Evolutionary conservation across 305 asterid genomes (phyloP).

Genomic region (Fraxinus ornus): DNA sequence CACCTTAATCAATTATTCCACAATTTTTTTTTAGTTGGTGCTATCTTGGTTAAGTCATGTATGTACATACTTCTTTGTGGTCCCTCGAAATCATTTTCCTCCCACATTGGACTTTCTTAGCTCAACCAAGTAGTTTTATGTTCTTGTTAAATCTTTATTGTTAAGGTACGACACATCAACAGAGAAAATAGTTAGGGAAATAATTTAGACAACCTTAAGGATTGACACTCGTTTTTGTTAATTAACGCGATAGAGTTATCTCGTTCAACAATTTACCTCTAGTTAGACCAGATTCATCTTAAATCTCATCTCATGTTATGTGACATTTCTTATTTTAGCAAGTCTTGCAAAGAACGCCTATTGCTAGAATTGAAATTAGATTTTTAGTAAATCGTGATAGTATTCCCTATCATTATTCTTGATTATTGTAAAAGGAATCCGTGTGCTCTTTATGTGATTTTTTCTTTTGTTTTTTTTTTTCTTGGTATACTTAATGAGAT

Average conservation of each 20-base stretch:
- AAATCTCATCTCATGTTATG: background rate
- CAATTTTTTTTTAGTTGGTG: background rate
- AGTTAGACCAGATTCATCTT: background rate
- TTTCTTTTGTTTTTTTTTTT: background rate
- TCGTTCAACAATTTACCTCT: background rate
- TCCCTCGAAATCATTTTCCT: background rate
- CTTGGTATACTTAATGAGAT: background rate
- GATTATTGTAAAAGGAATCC: background rate
- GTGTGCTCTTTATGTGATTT: background rate
- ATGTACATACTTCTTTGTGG: background rate
- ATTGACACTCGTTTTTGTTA: background rate
- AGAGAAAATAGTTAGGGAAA: background rate
- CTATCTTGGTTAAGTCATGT: background rate
- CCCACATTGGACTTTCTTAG: background rate
- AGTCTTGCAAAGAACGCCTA: background rate
- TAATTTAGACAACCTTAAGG: background rate
- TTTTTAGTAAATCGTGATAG: no score
- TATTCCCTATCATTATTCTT: background rate
- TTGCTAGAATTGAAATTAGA: background rate
- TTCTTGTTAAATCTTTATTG: background rate
- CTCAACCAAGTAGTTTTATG: background rate
- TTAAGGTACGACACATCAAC: background rate
- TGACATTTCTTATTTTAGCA: background rate
- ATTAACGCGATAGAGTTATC: background rate
- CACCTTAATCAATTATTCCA: background rate